phyloP scores from a whole-genome alignment of 345 rosid genomes.

The Euclidium syriacum region DNA sequence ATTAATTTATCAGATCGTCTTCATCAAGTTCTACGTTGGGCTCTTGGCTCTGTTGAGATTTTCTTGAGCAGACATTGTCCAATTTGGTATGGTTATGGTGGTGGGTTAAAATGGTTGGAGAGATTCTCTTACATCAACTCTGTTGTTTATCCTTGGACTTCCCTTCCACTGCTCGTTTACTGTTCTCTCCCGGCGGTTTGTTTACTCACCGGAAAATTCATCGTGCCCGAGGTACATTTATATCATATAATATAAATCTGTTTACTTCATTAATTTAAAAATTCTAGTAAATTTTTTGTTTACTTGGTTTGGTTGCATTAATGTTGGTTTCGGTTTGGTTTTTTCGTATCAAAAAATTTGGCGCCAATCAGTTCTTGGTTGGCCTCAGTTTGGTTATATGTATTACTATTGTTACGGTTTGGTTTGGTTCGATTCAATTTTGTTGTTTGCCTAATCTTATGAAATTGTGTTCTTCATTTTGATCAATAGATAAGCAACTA shows the following conservation, averaged over 20 bases:
- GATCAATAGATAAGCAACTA: conserved; percentile 95
- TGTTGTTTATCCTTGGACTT: conserved; percentile 90
- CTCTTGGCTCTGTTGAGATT: conserved; percentile 96
- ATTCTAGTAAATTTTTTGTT: too few relatives aligned
- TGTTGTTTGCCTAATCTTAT: too few relatives aligned
- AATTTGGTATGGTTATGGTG: conserved; percentile 97
- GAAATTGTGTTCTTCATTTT: conserved; percentile 1
- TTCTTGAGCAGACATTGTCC: conserved; percentile 96
- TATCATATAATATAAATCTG: too few relatives aligned
- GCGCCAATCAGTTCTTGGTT: too few relatives aligned
- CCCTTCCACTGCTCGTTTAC: conserved; percentile 81
- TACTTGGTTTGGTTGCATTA: too few relatives aligned
- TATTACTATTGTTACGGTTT: too few relatives aligned
- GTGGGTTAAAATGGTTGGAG: conserved; percentile 93
- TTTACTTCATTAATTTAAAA: not conserved
- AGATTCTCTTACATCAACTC: conserved; percentile 93
- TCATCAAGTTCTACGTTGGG: conserved; percentile 96
- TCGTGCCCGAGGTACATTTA: conserved; percentile 80
- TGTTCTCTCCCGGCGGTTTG: conserved; percentile 91
- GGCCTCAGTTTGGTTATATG: too few relatives aligned
- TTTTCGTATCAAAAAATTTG: too few relatives aligned
- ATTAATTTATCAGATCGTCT: conserved; percentile 94
- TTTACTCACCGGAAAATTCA: conserved; percentile 89
- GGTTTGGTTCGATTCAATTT: too few relatives aligned
- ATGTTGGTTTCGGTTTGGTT: too few relatives aligned